These are phyloP conservation scores for Dujonia santamariae DNA, from an alignment of 1,139 yeast species.

Conservation along the genomic window DNA sequence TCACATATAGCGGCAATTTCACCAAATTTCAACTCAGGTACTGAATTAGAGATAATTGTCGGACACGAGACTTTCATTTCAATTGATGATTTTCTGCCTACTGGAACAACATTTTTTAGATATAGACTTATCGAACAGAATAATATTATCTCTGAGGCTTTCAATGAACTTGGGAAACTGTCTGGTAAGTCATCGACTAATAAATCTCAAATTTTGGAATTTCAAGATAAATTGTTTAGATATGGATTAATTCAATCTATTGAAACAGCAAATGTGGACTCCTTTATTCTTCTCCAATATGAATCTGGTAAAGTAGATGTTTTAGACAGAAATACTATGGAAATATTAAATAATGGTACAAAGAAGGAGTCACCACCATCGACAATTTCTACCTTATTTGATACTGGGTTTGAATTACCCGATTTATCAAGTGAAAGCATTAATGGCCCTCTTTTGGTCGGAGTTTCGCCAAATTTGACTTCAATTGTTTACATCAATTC, in stretches of 20 bases:
- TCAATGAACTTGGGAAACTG: constrained; percentile 27
- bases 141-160: constrained; percentile 27
- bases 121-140: constrained; percentile 31
- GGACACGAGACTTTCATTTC: constrained; percentile 25
- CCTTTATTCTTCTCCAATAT: constrained; percentile 24
- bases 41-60: constrained; percentile 37
- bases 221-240: constrained; percentile 23
- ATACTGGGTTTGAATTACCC: constrained; percentile 57
- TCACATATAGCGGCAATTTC: constrained; percentile 40
- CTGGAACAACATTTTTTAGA: constrained; percentile 31
- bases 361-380: constrained; percentile 19
- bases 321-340: constrained; percentile 34
- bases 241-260: constrained; percentile 20
- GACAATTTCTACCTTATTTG: constrained; percentile 45
- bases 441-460: constrained; percentile 26
- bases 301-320: constrained; percentile 44
- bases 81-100: constrained; percentile 15
- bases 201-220: constrained; percentile 14
- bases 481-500: constrained; percentile 41
- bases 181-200: constrained; percentile 2
- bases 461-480: constrained; percentile 58
- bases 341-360: constrained; percentile 11
- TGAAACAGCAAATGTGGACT: constrained; percentile 21
- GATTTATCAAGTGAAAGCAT: constrained; percentile 10
- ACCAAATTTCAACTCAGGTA: constrained; percentile 34